Base-by-base conservation (phyloP, 352 stramenopile genomes). In the Phytopythium aichiense region DNA sequence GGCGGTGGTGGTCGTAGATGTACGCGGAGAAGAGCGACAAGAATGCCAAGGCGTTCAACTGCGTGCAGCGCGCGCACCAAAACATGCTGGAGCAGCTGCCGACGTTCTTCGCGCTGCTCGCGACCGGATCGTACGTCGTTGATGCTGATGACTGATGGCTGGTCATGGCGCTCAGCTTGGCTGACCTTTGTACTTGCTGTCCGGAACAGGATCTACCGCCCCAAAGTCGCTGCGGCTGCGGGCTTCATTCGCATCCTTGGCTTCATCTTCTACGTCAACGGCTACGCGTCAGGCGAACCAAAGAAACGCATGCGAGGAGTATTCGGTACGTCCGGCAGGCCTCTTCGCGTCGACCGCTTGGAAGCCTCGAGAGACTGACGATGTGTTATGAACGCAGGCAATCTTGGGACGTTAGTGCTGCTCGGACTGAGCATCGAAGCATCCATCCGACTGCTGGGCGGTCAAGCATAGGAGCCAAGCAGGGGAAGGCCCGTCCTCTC, bases 31-130 rank as follows among this genome's bases (percentile, higher is more conserved):
- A 84, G 56, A 86, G 66, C 11, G 79, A 84, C 45, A 83, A 89
- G 50, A 65, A 94, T 49, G 81, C 70, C 53, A 79, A 65, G 37
- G 73, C 71, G 16, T 96, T 96, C 70, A 95, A 97, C 74, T 91
- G 79, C 63, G 66, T 94, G 51, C 87, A 96, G 66, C 72, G 87
- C 57, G 77, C 71, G 2, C 86, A 96, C 67, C 86, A 97, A 58
- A 89, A 96, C 57, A 75, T 92, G 40, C 76, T 93, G 28, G 89
- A 96, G 69, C 72, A 81, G 42, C 42, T 80, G 46, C 70, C 73
- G 28, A 51, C 68, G 22, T 81, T 81, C 56, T 76, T 72, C 52
- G 61, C 61, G 15, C 64, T 72, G 56, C 73, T 81, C 38, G 58
- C 74, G 31, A 74, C 68, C 15, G 73, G 73, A 33, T 72, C 72